Conservation (phyloP, 2,329 filamentous ascomycete species). For the Colletotrichum endophyticum region DNA sequence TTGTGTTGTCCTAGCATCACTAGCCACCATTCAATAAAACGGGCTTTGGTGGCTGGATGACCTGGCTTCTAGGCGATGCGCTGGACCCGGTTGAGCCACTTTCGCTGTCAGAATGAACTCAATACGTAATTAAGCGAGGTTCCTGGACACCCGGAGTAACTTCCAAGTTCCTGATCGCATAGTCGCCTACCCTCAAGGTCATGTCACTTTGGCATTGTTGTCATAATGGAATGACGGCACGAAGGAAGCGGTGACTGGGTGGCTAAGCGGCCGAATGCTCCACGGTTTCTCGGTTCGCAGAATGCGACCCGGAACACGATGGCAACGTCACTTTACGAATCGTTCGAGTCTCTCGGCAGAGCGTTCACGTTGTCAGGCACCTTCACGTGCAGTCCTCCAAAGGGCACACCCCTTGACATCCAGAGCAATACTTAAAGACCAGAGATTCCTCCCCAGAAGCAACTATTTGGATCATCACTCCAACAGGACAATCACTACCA, state of each 20-base stretch:
- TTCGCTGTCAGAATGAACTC: not conserved
- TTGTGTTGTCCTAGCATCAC: not conserved
- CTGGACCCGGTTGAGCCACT: not conserved
- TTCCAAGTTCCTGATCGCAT: not conserved
- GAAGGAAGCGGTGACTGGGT: not conserved
- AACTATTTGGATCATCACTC: not conserved
- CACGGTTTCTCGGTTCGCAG: not conserved
- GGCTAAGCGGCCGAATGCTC: not conserved
- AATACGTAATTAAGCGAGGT: not conserved
- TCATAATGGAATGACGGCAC: not conserved
- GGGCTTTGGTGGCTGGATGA: not conserved
- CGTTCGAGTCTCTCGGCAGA: not conserved
- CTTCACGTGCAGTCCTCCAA: not conserved
- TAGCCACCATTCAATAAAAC: not conserved
- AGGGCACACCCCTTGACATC: not conserved
- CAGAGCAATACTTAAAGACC: not conserved
- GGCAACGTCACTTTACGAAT: conserved; percentile 7
- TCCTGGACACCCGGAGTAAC: not conserved
- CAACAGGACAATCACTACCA: not conserved
- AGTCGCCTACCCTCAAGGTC: not conserved
- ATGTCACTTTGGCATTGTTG: not conserved
- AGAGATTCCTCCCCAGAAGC: not conserved
- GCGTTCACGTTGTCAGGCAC: not conserved
- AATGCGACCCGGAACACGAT: not conserved
- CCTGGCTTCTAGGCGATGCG: not conserved